These are phyloP conservation scores for Salix suchowensis DNA, from an alignment of 345 rosid genomes.

Conservation along the genomic window DNA sequence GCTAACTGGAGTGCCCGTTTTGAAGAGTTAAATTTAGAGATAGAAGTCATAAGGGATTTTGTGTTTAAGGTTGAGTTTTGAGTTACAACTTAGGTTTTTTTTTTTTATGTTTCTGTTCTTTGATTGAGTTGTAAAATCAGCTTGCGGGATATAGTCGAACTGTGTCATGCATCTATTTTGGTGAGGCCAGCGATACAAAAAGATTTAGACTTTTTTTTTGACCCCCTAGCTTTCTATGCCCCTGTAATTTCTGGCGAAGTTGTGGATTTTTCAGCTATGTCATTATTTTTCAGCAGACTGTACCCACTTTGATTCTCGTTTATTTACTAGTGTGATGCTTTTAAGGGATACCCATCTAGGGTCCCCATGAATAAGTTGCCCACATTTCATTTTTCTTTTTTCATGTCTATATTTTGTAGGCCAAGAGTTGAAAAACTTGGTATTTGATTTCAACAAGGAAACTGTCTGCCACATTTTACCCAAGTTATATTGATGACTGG, in stretches of 20 bases:
- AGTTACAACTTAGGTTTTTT: conserved; percentile 34
- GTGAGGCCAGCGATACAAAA: conserved; percentile 62
- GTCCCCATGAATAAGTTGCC: conserved; percentile 42
- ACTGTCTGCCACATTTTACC: background rate
- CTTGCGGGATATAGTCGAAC: conserved; percentile 54
- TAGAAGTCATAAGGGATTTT: conserved; percentile 48
- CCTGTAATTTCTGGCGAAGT: conserved; percentile 35
- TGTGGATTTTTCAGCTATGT: conserved; percentile 38
- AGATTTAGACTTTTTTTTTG: conserved; percentile 22
- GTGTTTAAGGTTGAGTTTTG: conserved; percentile 59
- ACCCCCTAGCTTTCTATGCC: conserved; percentile 24
- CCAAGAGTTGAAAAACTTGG: conserved; percentile 17
- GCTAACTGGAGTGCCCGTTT: conserved; percentile 58
- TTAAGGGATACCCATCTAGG: conserved; percentile 41
- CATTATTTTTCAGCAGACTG: conserved; percentile 43
- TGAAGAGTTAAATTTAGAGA: conserved; percentile 45
- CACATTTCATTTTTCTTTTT: conserved; percentile 29
- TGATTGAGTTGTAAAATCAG: conserved; percentile 78
- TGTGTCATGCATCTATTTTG: conserved; percentile 63
- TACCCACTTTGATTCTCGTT: conserved; percentile 38
- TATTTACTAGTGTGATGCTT: conserved; percentile 44
- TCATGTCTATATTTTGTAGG: conserved; percentile 9
- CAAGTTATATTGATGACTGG: background rate
- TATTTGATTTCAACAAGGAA: background rate
- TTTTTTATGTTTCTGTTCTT: conserved; percentile 28